phyloP scores from a whole-genome alignment of 2,329 filamentous ascomycete genomes.

The Cladosporium sp. region DNA sequence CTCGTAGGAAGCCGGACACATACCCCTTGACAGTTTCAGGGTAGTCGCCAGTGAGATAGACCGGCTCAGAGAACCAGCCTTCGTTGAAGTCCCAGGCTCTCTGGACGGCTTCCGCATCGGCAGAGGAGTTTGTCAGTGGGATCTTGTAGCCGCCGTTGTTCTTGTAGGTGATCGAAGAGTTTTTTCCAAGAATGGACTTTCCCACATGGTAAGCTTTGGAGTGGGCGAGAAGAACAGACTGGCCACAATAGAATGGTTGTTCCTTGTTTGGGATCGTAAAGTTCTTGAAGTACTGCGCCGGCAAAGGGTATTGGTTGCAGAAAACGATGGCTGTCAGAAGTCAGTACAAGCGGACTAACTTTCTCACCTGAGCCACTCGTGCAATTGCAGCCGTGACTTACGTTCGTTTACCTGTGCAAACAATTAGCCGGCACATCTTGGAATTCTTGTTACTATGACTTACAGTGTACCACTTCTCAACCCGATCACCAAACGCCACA shows the following conservation, averaged over 20 bases:
- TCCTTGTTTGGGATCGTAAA: slow-evolving; percentile 39
- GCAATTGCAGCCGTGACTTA: not conserved
- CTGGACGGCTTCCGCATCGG: slow-evolving; percentile 39
- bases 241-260: slow-evolving; percentile 41
- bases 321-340: slow-evolving; percentile 31
- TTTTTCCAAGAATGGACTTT: slow-evolving; percentile 42
- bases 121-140: slow-evolving; percentile 39
- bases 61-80: slow-evolving; percentile 48
- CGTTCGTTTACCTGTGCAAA: slow-evolving; percentile 6
- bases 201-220: slow-evolving; percentile 45
- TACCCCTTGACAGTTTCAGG: slow-evolving; percentile 43
- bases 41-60: slow-evolving; percentile 50
- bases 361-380: too few relatives aligned
- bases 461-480: slow-evolving; percentile 41
- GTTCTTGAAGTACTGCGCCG: slow-evolving; percentile 42
- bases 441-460: slow-evolving; percentile 29
- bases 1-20: slow-evolving; percentile 37
- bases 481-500: slow-evolving; percentile 42
- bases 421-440: not conserved
- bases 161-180: slow-evolving; percentile 38
- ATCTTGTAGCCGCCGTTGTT: slow-evolving; percentile 43
- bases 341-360: not conserved
- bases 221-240: slow-evolving; percentile 42
- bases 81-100: slow-evolving; percentile 43
- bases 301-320: slow-evolving; percentile 37